Evolutionary conservation across 495 filamentous ascomycete species (phyloP).

Genomic region (Trichoderma parareesei): DNA sequence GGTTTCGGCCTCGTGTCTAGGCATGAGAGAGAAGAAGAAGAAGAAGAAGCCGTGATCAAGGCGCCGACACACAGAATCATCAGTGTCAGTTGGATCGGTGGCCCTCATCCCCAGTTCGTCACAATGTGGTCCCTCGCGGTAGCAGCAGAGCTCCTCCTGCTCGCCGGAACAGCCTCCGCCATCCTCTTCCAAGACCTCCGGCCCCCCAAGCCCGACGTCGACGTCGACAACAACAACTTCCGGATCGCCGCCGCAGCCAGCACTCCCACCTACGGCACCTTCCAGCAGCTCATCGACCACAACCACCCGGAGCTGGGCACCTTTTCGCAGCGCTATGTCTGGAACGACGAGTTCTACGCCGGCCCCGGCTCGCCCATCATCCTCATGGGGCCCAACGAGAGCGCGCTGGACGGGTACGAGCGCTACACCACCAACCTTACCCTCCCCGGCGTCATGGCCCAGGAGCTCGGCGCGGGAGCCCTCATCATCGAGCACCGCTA

Average conservation of each 20-base stretch:
- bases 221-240: too few relatives aligned
- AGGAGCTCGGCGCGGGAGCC: slow-evolving; percentile 48
- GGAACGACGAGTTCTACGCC: slow-evolving; percentile 38
- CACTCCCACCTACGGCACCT: slow-evolving; percentile 15
- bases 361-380: slow-evolving; percentile 50
- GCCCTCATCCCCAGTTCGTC: not conserved
- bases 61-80: not conserved
- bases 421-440: slow-evolving; percentile 43
- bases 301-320: slow-evolving; percentile 42
- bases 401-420: slow-evolving; percentile 39
- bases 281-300: slow-evolving; percentile 49
- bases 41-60: not conserved
- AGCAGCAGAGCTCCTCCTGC: not conserved
- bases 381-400: slow-evolving; percentile 53
- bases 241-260: not conserved
- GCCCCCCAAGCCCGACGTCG: not conserved
- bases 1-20: not conserved
- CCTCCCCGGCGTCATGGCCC: slow-evolving; percentile 43
- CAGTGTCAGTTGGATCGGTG: not conserved
- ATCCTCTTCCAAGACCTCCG: not conserved
- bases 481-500: slow-evolving; percentile 54
- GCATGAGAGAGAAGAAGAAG: not conserved
- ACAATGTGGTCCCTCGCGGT: not conserved
- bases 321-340: slow-evolving; percentile 48
- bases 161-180: not conserved